A percentile compares a stretch with the other conserved stretches of the same genome.
Conservation (phyloP, 75 land plant species). For the Sequoia sempervirens region DNA sequence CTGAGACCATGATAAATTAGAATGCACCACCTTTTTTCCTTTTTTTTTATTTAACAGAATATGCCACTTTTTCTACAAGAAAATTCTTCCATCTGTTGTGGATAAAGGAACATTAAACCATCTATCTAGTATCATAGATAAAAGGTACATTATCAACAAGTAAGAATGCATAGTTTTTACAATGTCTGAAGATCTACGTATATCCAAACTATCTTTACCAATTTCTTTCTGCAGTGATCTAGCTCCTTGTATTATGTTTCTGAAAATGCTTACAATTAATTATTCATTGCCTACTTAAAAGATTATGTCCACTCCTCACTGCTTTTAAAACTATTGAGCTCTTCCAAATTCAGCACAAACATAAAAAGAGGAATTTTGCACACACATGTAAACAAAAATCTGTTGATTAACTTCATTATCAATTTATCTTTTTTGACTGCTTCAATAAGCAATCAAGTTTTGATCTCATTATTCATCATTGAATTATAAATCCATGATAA, state of each 20-base stretch:
- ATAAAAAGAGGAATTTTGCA: not conserved
- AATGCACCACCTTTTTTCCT: not conserved
- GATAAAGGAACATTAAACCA: not conserved
- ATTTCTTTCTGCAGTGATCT: not conserved
- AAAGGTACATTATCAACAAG: not conserved
- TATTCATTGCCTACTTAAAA: not conserved
- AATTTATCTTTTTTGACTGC: no score
- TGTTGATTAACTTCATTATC: no score
- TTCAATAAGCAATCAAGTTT: no score
- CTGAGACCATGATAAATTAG: not conserved
- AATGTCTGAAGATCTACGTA: not conserved
- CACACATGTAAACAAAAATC: not conserved
- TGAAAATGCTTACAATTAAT: not conserved
- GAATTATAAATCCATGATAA: not conserved
- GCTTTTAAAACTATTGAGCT: not conserved
- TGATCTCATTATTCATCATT: not conserved
- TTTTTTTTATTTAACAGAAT: no score
- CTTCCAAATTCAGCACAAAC: not conserved
- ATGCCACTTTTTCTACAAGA: not conserved
- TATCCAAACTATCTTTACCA: not conserved
- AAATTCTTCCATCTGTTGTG: not conserved
- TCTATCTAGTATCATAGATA: not conserved
- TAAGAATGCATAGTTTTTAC: not conserved
- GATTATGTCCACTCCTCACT: not conserved
- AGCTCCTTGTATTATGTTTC: not conserved